A percentile compares a stretch with the other conserved stretches of the same genome.
phyloP scores from a whole-genome alignment of 139 green algal genomes.

The Coccomyxa sp. region DNA sequence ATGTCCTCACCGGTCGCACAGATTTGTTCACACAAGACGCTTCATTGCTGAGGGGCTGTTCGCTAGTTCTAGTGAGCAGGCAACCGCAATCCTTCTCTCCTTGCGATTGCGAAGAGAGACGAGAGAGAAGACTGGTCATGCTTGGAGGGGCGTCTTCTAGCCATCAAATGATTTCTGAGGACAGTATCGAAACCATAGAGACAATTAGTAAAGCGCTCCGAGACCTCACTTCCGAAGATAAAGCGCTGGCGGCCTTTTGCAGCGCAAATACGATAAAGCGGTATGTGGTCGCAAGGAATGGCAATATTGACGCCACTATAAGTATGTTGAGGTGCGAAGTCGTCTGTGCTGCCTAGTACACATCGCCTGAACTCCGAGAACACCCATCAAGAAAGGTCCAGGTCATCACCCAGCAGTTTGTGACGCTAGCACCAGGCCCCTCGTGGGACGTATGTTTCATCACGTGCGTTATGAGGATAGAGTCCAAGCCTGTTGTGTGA shows the following conservation, averaged over 20 bases:
- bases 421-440: background rate
- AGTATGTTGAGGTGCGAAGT: background rate
- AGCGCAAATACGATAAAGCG: background rate
- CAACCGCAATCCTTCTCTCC: too few species aligned
- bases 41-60: too few species aligned
- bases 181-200: background rate
- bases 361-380: background rate
- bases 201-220: background rate
- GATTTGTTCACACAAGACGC: too few species aligned
- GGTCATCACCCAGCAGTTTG: background rate
- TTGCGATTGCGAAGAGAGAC: too few species aligned
- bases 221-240: background rate
- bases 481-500: background rate
- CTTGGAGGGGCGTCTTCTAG: background rate
- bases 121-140: background rate
- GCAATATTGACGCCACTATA: background rate
- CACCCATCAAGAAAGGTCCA: background rate
- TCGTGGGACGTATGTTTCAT: background rate
- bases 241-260: background rate
- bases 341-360: background rate
- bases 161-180: background rate
- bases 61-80: too few species aligned
- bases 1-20: too few species aligned
- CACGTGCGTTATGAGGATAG: background rate
- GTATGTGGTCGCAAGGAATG: background rate